Evolutionary conservation across 2,329 filamentous ascomycete genomes (phyloP).

Genomic region (Claviceps sorghi): DNA sequence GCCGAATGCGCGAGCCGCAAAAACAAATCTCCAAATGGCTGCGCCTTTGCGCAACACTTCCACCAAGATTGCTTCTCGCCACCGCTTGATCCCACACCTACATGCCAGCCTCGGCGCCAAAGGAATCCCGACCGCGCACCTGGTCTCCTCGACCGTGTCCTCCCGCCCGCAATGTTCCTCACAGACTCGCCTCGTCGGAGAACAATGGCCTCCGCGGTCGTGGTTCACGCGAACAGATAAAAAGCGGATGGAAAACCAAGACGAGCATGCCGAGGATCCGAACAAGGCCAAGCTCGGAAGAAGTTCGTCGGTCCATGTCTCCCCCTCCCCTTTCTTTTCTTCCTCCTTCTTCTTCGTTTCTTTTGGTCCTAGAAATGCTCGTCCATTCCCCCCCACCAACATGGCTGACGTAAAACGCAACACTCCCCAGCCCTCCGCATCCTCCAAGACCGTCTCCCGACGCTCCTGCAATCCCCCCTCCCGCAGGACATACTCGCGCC

Average conservation of each 20-base stretch:
- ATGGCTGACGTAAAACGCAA: background rate
- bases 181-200: slow-evolving; percentile 3
- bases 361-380: background rate
- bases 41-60: slow-evolving; percentile 11
- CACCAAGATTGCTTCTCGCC: slow-evolving; percentile 11
- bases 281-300: slow-evolving; percentile 50
- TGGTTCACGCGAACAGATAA: slow-evolving; percentile 21
- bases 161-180: background rate
- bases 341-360: background rate
- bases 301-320: slow-evolving; percentile 27
- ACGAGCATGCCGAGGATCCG: slow-evolving; percentile 27
- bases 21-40: slow-evolving; percentile 17
- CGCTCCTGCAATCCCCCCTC: slow-evolving; percentile 49
- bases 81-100: background rate
- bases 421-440: slow-evolving; percentile 41
- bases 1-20: too few relatives aligned
- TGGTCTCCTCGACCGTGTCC: background rate
- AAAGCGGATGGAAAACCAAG: slow-evolving; percentile 13
- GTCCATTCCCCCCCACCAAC: too few relatives aligned
- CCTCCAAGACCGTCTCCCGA: slow-evolving; percentile 52
- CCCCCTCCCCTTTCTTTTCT: background rate
- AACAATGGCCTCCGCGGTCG: slow-evolving; percentile 6
- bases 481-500: slow-evolving; percentile 66
- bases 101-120: background rate
- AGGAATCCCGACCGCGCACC: background rate